Conservation (phyloP, 1,284 basidiomycete genomes). For the Cryptococcus deneoformans region DNA sequence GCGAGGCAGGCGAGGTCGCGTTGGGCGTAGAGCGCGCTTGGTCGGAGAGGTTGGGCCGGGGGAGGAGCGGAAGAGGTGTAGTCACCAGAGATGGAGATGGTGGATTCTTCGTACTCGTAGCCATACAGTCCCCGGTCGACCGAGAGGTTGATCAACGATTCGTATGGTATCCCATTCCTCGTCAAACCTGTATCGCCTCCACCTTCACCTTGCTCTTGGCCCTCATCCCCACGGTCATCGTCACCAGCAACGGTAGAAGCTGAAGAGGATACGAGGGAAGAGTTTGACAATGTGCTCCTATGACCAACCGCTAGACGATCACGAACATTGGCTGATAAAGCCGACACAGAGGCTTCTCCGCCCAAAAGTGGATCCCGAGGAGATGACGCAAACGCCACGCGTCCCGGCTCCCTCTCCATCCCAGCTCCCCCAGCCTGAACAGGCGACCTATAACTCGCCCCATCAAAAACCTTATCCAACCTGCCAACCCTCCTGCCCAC, state of each 20-base stretch:
- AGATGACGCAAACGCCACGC: background rate
- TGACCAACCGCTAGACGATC: background rate
- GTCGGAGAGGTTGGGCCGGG: too few species aligned
- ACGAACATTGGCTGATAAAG: background rate
- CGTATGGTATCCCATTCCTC: slow-evolving; percentile 71
- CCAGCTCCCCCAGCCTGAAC: background rate
- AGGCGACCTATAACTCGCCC: slow-evolving; percentile 16
- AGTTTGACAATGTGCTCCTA: background rate
- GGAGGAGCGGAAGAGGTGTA: background rate
- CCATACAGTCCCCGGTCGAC: slow-evolving; percentile 72
- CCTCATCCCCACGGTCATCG: background rate
- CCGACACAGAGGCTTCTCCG: background rate
- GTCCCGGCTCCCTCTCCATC: background rate
- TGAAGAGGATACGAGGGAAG: background rate
- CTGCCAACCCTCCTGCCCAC: slow-evolving; percentile 47
- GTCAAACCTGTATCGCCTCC: slow-evolving; percentile 17
- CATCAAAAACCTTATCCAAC: slow-evolving; percentile 59
- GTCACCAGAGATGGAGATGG: background rate
- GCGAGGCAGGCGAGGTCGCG: slow-evolving; percentile 83
- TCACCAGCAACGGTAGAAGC: background rate
- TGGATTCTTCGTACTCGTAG: slow-evolving; percentile 10
- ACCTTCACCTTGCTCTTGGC: background rate
- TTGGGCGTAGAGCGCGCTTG: slow-evolving; percentile 52
- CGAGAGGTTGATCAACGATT: slow-evolving; percentile 71
- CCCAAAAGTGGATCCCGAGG: background rate